These are phyloP conservation scores for Ceraceosorus bombacis DNA, from an alignment of 1,284 basidiomycete genomes.

Conservation along the genomic window DNA sequence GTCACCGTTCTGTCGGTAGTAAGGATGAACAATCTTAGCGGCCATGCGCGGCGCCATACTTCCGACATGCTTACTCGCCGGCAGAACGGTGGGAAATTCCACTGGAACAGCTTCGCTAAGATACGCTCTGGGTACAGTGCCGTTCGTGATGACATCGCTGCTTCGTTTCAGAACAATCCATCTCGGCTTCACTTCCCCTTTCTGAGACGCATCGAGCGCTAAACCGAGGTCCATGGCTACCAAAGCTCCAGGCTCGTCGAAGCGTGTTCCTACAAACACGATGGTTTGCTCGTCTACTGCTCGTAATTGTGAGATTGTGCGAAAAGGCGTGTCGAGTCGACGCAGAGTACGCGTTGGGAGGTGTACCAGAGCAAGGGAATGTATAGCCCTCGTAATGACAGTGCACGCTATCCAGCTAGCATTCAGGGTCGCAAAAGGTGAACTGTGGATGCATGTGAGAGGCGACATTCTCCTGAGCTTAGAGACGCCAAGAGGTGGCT, in stretches of 20 bases:
- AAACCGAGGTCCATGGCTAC: slow-evolving; percentile 17
- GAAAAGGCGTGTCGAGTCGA: slow-evolving; percentile 19
- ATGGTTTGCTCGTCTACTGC: slow-evolving; percentile 6
- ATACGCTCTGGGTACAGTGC: slow-evolving; percentile 18
- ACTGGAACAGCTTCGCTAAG: slow-evolving; percentile 23
- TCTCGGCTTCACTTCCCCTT: neutral
- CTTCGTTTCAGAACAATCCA: slow-evolving; percentile 23
- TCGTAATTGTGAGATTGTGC: slow-evolving; percentile 17
- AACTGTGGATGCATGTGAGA: slow-evolving; percentile 6
- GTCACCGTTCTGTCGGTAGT: slow-evolving; percentile 14
- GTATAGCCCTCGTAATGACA: slow-evolving; percentile 16
- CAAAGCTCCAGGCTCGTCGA: slow-evolving; percentile 20
- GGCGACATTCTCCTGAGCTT: neutral
- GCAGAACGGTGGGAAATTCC: slow-evolving; percentile 34
- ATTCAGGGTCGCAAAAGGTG: slow-evolving; percentile 23
- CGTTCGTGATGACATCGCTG: slow-evolving; percentile 19
- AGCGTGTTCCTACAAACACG: slow-evolving; percentile 17
- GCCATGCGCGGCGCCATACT: too few species aligned
- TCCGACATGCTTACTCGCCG: neutral
- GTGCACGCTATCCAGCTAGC: slow-evolving; percentile 23
- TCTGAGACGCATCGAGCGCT: neutral
- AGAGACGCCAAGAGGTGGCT: neutral
- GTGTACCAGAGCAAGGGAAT: slow-evolving; percentile 22
- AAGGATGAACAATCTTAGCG: too few species aligned
- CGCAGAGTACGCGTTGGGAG: slow-evolving; percentile 20